These are phyloP conservation scores for Oxytropis ochrocephala DNA, from an alignment of 306 rosid species.

Conservation along the genomic window DNA sequence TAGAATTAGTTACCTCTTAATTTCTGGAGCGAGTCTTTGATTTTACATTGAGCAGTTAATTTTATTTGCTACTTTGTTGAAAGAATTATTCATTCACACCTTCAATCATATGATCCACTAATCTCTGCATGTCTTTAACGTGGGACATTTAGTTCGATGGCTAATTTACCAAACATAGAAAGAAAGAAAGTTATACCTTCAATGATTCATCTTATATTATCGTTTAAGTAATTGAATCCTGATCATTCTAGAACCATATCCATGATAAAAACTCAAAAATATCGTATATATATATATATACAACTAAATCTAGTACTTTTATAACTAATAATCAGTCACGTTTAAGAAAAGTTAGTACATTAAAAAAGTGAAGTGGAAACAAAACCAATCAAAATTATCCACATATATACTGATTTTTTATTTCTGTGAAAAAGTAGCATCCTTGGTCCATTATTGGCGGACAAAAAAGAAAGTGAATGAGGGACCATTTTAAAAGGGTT, in stretches of 20 bases:
- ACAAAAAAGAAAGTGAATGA: neutral
- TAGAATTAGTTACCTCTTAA: too few relatives aligned
- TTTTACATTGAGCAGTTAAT: too few relatives aligned
- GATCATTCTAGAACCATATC: slow-evolving; percentile 18
- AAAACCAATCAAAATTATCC: neutral
- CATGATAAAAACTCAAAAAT: neutral
- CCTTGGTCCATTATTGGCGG: neutral
- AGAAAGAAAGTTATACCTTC: neutral
- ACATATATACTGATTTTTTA: neutral
- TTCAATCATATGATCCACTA: too few relatives aligned
- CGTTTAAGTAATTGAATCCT: neutral
- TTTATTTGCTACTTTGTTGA: too few relatives aligned
- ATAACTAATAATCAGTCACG: neutral
- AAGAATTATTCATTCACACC: too few relatives aligned
- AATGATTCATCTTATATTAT: neutral
- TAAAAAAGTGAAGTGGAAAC: neutral
- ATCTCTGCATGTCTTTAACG: neutral
- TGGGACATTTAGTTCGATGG: neutral
- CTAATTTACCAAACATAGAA: neutral
- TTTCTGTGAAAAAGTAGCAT: slow-evolving; percentile 13
- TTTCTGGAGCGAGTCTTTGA: too few relatives aligned
- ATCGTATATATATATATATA: too few relatives aligned
- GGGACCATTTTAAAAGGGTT: slow-evolving; percentile 25
- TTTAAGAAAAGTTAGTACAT: neutral
- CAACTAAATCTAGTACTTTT: neutral